Base-by-base conservation (phyloP, 768 basidiomycete species). In the Amylocystis lapponica region DNA sequence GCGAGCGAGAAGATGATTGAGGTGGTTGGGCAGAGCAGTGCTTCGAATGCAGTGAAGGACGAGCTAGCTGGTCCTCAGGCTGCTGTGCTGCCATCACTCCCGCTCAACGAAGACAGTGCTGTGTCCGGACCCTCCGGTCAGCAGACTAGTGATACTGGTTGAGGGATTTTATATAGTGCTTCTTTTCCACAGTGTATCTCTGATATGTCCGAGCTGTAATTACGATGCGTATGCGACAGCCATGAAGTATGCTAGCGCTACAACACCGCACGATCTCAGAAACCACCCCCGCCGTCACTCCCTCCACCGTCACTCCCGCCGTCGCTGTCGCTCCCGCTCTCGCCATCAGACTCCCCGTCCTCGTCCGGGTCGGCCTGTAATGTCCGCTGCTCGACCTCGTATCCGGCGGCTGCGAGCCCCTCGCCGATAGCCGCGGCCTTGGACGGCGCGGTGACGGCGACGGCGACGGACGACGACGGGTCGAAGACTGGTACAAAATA, bases 401-500 rank as follows among this genome's bases (percentile, higher is more conserved):
- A 99, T 2, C 95, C 94, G n/a, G 69, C 65, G 16, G 63, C 65
- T 23, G 64, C 67, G 45, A 97, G 68, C 4, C 78, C 79, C 36
- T 77, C 69, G 19, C 71, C 72, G 41, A 94, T 81, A 48, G 83
- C 76, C 17, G 82, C 79, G 1, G 77, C 74, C 58, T 94, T 93
- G 8, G 81, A 78, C 17, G 91, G 85, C 5, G 90, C 79, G 16
- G 88, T 88, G 19, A 92, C 85, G 14, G 89, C 81, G 12, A 89
- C 81, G 0, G 82, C 86, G 23, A 89, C 74, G 9, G 90, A 91
- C 0, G 81, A 75, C 3, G 74, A 68, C 0, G 92, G 61, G 49
- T 82, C 72, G 65, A 99, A 98, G 36, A 98, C 66, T 0, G 94
- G 90, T 23, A 93, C 60, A 66, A 96, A 79, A 63, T 92, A 81